A percentile compares a stretch with the other conserved stretches of the same genome.
Evolutionary conservation across 2,329 filamentous ascomycete genomes (phyloP).

Genomic region (Cladosporium sp.): DNA sequence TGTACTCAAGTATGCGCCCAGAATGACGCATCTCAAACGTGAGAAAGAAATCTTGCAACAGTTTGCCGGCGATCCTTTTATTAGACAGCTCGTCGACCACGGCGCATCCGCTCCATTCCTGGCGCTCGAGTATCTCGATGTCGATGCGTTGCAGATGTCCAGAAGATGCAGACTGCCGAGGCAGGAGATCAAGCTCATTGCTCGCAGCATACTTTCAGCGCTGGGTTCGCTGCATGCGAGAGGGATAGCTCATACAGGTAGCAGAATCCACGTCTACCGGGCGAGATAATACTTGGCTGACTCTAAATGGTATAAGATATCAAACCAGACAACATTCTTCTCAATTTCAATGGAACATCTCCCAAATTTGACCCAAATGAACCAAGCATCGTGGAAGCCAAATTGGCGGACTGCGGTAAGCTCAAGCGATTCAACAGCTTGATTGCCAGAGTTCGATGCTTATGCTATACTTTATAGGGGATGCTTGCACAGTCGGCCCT

Average conservation of each 20-base stretch:
- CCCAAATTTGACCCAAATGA: slow-evolving; percentile 16
- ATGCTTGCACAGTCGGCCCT: slow-evolving; percentile 21
- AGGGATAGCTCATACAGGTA: slow-evolving; percentile 23
- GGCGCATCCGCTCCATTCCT: neutral
- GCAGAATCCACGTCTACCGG: no score
- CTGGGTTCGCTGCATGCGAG: slow-evolving; percentile 25
- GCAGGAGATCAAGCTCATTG: slow-evolving; percentile 19
- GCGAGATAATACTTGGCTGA: neutral
- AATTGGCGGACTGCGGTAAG: slow-evolving; percentile 14
- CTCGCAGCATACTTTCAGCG: slow-evolving; percentile 24
- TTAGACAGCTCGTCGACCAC: neutral
- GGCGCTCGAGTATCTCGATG: neutral
- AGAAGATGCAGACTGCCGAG: neutral
- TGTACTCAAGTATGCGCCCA: neutral
- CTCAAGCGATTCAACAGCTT: neutral
- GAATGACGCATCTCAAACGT: neutral
- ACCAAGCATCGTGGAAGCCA: slow-evolving; percentile 29
- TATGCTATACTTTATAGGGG: neutral
- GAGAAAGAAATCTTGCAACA: neutral
- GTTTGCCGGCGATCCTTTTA: neutral
- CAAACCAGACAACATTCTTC: slow-evolving; percentile 38
- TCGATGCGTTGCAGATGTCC: neutral
- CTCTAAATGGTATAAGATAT: slow-evolving; percentile 21
- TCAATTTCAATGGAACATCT: slow-evolving; percentile 22
- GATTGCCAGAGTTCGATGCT: neutral